Percentiles rank a stretch among this genome's conserved stretches.
Evolutionary conservation across 371 early-diverging fungal species (phyloP).

Genomic region (Dichotomocladium elegans): DNA sequence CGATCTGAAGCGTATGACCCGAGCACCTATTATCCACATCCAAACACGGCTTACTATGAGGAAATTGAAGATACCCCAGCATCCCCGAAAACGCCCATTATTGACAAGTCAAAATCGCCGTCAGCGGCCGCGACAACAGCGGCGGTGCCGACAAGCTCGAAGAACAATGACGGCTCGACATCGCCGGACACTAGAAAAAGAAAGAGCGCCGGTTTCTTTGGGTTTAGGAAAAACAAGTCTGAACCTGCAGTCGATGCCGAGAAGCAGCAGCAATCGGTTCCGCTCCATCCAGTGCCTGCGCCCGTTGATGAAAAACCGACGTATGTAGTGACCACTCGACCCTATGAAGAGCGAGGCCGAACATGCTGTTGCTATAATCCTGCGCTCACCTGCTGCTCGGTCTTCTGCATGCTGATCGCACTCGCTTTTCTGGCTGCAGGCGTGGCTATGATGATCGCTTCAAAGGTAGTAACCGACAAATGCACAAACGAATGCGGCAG

Average conservation of each 20-base stretch:
- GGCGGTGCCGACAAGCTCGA: neutral
- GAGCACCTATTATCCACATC: conserved; percentile 1
- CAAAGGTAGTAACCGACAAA: conserved; percentile 15
- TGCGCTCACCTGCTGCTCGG: conserved; percentile 21
- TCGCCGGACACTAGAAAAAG: neutral
- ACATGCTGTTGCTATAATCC: conserved; percentile 17
- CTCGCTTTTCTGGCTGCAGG: conserved; percentile 18
- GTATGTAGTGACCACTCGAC: conserved; percentile 4
- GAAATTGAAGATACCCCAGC: conserved; percentile 7
- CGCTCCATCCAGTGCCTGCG: conserved; percentile 1
- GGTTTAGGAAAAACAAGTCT: conserved; percentile 3
- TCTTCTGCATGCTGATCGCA: conserved; percentile 22
- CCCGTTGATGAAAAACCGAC: conserved; percentile 17
- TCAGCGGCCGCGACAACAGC: neutral
- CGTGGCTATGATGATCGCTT: conserved; percentile 20
- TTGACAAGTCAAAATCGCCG: conserved; percentile 2
- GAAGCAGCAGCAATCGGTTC: neutral
- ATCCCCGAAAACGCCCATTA: conserved; percentile 13
- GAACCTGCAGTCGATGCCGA: conserved; percentile 2
- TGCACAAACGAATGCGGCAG: conserved; percentile 14
- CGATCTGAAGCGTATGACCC: neutral
- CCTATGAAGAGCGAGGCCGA: conserved; percentile 2
- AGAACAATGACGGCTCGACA: neutral
- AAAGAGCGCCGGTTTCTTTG: neutral
- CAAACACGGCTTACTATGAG: conserved; percentile 12